Conservation (phyloP, 306 rosid genomes). For the Lathyrus sativus region DNA sequence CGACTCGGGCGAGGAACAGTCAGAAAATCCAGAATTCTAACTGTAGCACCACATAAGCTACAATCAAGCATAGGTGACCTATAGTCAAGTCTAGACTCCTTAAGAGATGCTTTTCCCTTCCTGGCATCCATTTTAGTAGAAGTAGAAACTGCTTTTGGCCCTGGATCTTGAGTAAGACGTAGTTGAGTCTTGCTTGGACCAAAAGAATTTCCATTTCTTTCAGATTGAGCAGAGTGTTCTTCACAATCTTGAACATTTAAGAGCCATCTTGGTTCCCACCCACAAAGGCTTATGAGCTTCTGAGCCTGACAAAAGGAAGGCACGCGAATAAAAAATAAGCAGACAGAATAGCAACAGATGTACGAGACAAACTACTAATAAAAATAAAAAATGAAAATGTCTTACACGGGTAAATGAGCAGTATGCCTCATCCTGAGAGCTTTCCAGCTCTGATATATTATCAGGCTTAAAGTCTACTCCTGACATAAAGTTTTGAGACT, state of each 20-base stretch:
- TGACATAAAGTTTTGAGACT: constrained; percentile 50
- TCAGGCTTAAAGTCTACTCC: constrained; percentile 71
- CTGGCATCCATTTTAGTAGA: constrained; percentile 74
- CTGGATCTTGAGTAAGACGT: constrained; percentile 67
- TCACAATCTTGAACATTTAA: constrained; percentile 91
- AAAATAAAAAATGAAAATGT: constrained; percentile 17
- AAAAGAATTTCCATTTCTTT: constrained; percentile 86
- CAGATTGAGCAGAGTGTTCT: constrained; percentile 98
- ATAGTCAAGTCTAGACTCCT: constrained; percentile 71
- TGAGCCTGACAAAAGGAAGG: constrained; percentile 73
- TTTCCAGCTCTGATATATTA: constrained; percentile 64
- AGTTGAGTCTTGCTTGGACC: constrained; percentile 75
- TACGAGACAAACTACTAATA: constrained; percentile 21
- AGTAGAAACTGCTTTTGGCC: constrained; percentile 71
- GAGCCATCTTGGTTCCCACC: constrained; percentile 99
- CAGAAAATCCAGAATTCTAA: constrained; percentile 77
- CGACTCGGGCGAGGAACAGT: constrained; percentile 83
- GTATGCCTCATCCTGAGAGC: constrained; percentile 74
- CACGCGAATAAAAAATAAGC: constrained; percentile 39
- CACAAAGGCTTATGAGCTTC: constrained; percentile 94
- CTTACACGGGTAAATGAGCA: constrained; percentile 78
- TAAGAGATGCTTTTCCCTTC: constrained; percentile 67
- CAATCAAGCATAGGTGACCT: constrained; percentile 89
- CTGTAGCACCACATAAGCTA: constrained; percentile 94
- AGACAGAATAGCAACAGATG: constrained; percentile 26